phyloP scores from a whole-genome alignment of 805 yeast genomes.

The Lipomyces spencermartinsiae region DNA sequence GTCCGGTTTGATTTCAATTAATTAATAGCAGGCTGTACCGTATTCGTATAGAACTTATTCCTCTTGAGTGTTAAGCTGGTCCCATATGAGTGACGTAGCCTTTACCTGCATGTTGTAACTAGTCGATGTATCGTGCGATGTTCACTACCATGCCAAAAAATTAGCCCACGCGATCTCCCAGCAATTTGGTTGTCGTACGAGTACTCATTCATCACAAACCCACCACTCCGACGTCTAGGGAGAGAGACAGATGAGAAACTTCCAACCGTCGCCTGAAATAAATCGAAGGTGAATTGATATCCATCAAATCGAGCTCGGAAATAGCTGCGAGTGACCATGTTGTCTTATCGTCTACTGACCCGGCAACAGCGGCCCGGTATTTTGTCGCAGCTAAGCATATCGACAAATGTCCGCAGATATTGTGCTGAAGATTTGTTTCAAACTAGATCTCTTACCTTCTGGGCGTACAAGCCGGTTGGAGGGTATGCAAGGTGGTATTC shows the following conservation, averaged over 20 bases:
- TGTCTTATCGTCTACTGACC: not conserved
- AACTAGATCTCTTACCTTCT: not conserved
- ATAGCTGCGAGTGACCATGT: not conserved
- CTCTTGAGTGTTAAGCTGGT: not conserved
- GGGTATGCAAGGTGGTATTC: not conserved
- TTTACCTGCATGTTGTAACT: too few relatives aligned
- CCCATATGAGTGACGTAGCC: too few relatives aligned
- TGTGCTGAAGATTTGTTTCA: not conserved
- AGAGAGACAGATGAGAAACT: not conserved
- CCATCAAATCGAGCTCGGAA: not conserved
- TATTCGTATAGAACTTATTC: not conserved
- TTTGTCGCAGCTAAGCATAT: not conserved
- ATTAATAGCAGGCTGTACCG: not conserved
- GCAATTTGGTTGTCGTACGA: not conserved
- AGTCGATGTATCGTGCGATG: too few relatives aligned
- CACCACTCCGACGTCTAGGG: too few relatives aligned
- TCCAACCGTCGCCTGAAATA: not conserved
- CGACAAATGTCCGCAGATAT: not conserved
- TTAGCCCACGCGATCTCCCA: too few relatives aligned
- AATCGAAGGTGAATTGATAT: not conserved
- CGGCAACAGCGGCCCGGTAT: not conserved
- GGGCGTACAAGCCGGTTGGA: not conserved
- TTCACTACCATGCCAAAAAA: too few relatives aligned
- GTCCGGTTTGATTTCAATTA: too few relatives aligned
- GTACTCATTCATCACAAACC: too few relatives aligned